phyloP scores from a whole-genome alignment of 2,329 filamentous ascomycete genomes.

The Phialocephala subalpina region DNA sequence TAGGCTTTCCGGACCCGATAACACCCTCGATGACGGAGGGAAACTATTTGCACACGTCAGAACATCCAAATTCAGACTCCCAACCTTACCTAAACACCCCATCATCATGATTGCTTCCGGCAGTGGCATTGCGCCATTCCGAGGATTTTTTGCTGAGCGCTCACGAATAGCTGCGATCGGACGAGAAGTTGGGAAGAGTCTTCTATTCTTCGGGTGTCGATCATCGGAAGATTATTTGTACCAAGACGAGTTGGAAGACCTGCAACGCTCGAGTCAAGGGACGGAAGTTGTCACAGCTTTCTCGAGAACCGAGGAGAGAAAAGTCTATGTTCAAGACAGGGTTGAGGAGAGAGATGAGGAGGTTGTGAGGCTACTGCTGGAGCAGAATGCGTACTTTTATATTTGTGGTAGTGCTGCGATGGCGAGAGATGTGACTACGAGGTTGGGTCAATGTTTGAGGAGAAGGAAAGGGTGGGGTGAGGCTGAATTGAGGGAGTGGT shows the following conservation, averaged over 20 bases:
- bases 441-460: constrained; percentile 48
- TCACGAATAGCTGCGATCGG: constrained; percentile 51
- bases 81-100: constrained; percentile 50
- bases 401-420: constrained; percentile 52
- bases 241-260: constrained; percentile 45
- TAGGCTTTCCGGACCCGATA: constrained; percentile 28
- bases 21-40: constrained; percentile 33
- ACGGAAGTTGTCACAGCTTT: constrained; percentile 46
- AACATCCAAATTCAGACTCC: constrained; percentile 55
- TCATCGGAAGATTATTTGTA: constrained; percentile 53
- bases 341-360: constrained; percentile 45
- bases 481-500: constrained; percentile 53
- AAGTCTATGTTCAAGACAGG: constrained; percentile 49
- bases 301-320: constrained; percentile 36
- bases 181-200: constrained; percentile 50
- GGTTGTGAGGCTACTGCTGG: constrained; percentile 38
- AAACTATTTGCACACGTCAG: constrained; percentile 49
- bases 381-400: constrained; percentile 49
- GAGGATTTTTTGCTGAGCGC: constrained; percentile 55
- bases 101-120: constrained; percentile 61
- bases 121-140: constrained; percentile 56
- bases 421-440: constrained; percentile 53
- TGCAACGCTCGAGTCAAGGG: constrained; percentile 25
- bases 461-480: constrained; percentile 49
- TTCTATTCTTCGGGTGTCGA: constrained; percentile 59